Evolutionary conservation across 306 rosid species (phyloP).

Genomic region (Sindora glabra): DNA sequence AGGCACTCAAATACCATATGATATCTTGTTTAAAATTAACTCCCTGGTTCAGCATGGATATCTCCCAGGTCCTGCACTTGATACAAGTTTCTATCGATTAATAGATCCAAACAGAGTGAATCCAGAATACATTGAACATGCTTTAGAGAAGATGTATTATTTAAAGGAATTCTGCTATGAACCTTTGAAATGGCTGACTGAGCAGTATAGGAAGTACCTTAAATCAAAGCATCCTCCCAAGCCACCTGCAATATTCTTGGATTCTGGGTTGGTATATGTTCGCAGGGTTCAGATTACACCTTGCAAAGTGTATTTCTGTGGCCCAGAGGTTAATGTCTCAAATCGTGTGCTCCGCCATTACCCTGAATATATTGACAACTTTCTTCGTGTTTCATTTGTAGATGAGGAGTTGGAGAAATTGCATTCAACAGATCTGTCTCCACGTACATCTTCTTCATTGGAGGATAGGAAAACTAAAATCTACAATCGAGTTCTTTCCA

Average conservation of each 20-base stretch:
- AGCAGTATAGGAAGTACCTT: conserved; percentile 38
- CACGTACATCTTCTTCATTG: conserved; percentile 27
- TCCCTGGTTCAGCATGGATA: conserved; percentile 59
- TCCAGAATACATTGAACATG: conserved; percentile 35
- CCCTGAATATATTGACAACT: conserved; percentile 36
- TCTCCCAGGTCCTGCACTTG: conserved; percentile 60
- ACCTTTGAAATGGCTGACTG: conserved; percentile 55
- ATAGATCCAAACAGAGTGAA: conserved; percentile 40
- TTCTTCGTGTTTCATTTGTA: conserved; percentile 79
- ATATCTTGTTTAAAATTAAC: conserved; percentile 60
- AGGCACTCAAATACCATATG: conserved; percentile 44
- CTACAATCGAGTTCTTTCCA: conserved; percentile 55
- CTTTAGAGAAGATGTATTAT: conserved; percentile 47
- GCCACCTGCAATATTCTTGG: conserved; percentile 46
- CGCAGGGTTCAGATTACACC: conserved; percentile 77
- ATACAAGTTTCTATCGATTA: conserved; percentile 37
- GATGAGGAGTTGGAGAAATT: conserved; percentile 70
- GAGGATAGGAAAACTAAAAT: conserved; percentile 42
- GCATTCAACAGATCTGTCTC: conserved; percentile 58
- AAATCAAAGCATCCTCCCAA: conserved; percentile 19
- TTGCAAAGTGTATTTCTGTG: conserved; percentile 50
- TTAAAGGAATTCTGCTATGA: conserved; percentile 59
- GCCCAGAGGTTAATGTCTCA: conserved; percentile 80
- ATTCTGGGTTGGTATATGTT: conserved; percentile 61
- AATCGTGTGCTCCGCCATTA: conserved; percentile 71